Evolutionary conservation across 306 rosid species (phyloP), one percentile per base, ranked within the genome.

Genomic region (Urtica urens): DNA sequence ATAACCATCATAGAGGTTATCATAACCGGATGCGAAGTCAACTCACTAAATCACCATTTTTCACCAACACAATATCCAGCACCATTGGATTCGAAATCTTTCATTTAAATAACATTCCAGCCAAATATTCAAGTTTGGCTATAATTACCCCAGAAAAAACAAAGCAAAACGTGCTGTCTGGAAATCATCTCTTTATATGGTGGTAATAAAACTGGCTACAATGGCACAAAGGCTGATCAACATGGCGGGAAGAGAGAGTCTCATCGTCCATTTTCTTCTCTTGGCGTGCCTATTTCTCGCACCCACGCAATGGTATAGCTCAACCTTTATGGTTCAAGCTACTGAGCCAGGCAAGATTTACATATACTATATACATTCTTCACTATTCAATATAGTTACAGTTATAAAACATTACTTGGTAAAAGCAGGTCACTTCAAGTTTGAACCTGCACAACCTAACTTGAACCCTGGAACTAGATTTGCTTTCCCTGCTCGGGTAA

Each of bases 131-230:
- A 64, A 72, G 42, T 57, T 64, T 23, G 30, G 66, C 62, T 60
- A 83, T 83, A 68, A 83, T 74, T 82, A 64, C 67, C 47, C 53
- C n/a, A n/a, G n/a, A n/a, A n/a, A n/a, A n/a, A n/a, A n/a, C n/a
- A n/a, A n/a, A n/a, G n/a, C n/a, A 46, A 48, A 14, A 49, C 33
- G 69, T 38, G 53, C 44, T 55, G 30, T 7, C 55, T 67, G 58
- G n/a, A 18, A 65, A 58, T 16, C 18, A 47, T 44, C 52, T 57
- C 57, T 48, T 52, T 58, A n/a, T 28, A 4, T 27, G 48, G 68
- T 34, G 46, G 56, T 64, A 29, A 49, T 35, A 61, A 9, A 34
- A 23, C 63, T 53, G 58, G 46, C 55, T 51, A 53, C 52, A 58
- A 51, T 46, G 5, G 33, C 29, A 67, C 57, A 55, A 33, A 46